Percentiles rank a stretch among this genome's conserved stretches.
Conservation (phyloP, 2,329 filamentous ascomycete genomes). For the Paecilomyces fulvus region DNA sequence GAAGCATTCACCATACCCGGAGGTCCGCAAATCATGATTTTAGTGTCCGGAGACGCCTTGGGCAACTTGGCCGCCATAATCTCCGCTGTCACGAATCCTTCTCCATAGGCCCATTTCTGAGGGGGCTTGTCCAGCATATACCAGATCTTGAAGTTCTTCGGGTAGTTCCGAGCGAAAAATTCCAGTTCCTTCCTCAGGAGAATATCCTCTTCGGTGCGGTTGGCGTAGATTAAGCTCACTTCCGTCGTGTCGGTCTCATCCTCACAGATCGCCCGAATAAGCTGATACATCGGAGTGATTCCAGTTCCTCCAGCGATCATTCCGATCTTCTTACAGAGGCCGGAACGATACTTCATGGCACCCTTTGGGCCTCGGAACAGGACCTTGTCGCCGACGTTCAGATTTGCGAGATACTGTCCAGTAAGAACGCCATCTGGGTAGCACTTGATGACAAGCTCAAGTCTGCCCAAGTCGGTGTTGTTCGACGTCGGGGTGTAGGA, state of each 20-base stretch:
- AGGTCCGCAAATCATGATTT: slow-evolving; percentile 53
- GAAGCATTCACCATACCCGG: slow-evolving; percentile 52
- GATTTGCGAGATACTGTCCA: slow-evolving; percentile 21
- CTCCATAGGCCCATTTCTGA: slow-evolving; percentile 40
- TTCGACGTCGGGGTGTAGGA: slow-evolving; percentile 45
- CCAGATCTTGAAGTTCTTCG: slow-evolving; percentile 46
- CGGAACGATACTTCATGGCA: slow-evolving; percentile 1
- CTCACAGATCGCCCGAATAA: slow-evolving; percentile 57
- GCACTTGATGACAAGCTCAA: slow-evolving; percentile 29
- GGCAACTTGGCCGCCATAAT: slow-evolving; percentile 46
- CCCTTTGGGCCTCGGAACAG: slow-evolving; percentile 27
- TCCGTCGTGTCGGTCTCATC: slow-evolving; percentile 50
- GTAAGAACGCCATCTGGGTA: slow-evolving; percentile 28
- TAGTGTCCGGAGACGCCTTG: slow-evolving; percentile 36
- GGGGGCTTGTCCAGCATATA: slow-evolving; percentile 48
- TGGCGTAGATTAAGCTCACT: slow-evolving; percentile 52
- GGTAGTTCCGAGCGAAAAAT: slow-evolving; percentile 41
- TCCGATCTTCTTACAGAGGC: slow-evolving; percentile 24
- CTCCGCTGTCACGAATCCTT: slow-evolving; percentile 45
- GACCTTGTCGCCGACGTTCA: slow-evolving; percentile 25
- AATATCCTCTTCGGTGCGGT: slow-evolving; percentile 52
- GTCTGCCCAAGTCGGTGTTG: slow-evolving; percentile 21
- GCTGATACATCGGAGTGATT: slow-evolving; percentile 49
- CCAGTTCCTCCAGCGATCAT: slow-evolving; percentile 35
- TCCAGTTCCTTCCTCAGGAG: slow-evolving; percentile 51